Base-by-base conservation (phyloP, 2,329 filamentous ascomycete genomes). In the Corynespora cassiicola region DNA sequence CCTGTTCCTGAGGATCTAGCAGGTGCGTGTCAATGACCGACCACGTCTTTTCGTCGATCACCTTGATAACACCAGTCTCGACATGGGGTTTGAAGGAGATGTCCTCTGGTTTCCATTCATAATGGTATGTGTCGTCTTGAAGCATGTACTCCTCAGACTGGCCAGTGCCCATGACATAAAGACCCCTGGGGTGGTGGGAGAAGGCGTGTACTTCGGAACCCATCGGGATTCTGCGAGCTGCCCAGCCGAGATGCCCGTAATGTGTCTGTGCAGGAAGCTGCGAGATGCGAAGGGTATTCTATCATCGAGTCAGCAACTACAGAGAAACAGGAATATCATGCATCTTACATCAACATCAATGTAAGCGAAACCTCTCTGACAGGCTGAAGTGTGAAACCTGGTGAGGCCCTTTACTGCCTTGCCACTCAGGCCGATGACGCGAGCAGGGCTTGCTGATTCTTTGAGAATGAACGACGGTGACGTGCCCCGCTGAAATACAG, bases 401-500 rank as follows among this genome's bases (percentile, higher is more conserved):
- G 85, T 88, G 55, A 97, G 76, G 32, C 85, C 83, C 24, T 84
- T 80, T 3, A 92, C 83, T 6, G 81, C 80, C 10, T 77, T 74
- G 0, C 87, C 86, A 44, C 85, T 81, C 1, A 96, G 72, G 8
- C 81, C 78, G n/a, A 95, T 69, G 10, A 96, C 80, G 50, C 83
- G 84, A 0, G 92, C 90, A 5, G 79, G 70, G 34, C 86, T 90
- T 50, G 89, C 87, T 22, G 89, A 81, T 31, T 89, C 89, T 58
- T 88, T 95, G 27, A 96, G 65, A 28, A 99, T 73, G 63, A 97
- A 91, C 41, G 84, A 85, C 0, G 92, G 87, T 1, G 89, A 89
- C 4, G 78, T 69, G 0, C 92, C 91, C 1, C 90, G 85, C 32
- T 96, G 77, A 60, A 96, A 94, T 1, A 97, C 85, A 1, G 87